Conservation (phyloP, 1,284 basidiomycete genomes). For the Sanghuangporus sanghuang region DNA sequence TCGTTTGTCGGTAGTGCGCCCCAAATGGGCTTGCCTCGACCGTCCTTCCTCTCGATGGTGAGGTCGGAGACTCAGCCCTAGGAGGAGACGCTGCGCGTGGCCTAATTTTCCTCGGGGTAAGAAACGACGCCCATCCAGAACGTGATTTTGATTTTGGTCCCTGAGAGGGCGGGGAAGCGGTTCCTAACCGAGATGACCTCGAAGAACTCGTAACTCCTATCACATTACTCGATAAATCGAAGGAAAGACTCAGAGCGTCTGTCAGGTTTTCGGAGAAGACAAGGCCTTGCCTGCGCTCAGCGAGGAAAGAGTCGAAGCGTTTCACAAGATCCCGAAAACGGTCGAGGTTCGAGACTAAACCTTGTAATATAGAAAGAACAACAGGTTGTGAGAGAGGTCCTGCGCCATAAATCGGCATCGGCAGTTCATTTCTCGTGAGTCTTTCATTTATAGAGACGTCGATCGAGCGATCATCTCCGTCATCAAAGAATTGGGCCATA, state of each 20-base stretch:
- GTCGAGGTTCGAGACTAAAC: constrained; percentile 74
- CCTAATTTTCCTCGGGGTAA: constrained; percentile 61
- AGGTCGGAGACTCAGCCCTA: constrained; percentile 30
- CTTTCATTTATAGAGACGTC: constrained; percentile 67
- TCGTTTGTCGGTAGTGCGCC: constrained; percentile 79
- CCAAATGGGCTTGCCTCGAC: constrained; percentile 78
- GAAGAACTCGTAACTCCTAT: constrained; percentile 22
- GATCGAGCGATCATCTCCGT: constrained; percentile 72
- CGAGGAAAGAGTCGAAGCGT: constrained; percentile 80
- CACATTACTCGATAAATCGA: constrained; percentile 53
- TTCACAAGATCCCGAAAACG: constrained; percentile 70
- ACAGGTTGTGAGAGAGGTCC: constrained; percentile 72
- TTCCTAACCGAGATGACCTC: constrained; percentile 22
- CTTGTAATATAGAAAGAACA: constrained; percentile 73
- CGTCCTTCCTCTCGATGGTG: constrained; percentile 37
- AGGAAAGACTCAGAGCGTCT: constrained; percentile 75
- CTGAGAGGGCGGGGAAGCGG: constrained; percentile 26
- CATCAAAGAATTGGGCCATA: constrained; percentile 29
- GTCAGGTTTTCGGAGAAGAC: constrained; percentile 91
- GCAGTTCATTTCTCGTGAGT: constrained; percentile 51
- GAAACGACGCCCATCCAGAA: constrained; percentile 67
- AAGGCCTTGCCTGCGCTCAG: constrained; percentile 84
- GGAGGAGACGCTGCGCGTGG: constrained; percentile 22
- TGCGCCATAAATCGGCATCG: constrained; percentile 58
- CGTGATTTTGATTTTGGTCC: constrained; percentile 53